Base-by-base conservation (phyloP, 176 grass and related monocot genomes). In the Zea luxurians region DNA sequence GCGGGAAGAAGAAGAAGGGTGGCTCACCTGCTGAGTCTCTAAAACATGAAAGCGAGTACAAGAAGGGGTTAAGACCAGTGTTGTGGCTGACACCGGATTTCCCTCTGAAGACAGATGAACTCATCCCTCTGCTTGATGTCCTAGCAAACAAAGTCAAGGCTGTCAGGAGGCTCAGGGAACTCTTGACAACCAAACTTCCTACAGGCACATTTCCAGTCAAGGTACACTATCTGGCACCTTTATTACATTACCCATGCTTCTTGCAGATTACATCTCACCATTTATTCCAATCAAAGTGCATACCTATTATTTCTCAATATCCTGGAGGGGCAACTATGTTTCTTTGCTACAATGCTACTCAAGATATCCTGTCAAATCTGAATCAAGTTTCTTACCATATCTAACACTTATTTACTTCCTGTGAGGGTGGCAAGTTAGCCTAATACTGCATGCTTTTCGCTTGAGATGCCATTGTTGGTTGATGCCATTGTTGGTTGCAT, bases 81-180 rank as follows among this genome's bases (percentile, higher is more conserved):
- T 83, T 99, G 70, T 99, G 92, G 92, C 41, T 99, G 73, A 99
- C 96, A 54, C 89, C 87, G 5, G 92, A 95, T 76, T 99, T 94
- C 77, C 92, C 96, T 87, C 66, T 99, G 40, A 99, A 99, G 83
- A 90, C 87, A 12, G 96, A 99, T 77, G 96, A 99, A 54, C 86
- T 99, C 37, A 85, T 99, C 74, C 96, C 92, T 64, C 71, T 99
- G 58, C 89, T 99, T 8, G 96, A 99, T 91, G 92, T 99, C 62
- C 36, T 99, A 72, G 96, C 96, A n/a, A 94, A 90, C 77, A 99
- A 99, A 91, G 96, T 99, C 27, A 99, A 99, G 78, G 96, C 92
- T 54, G 78, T 99, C 11, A 90, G 92, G 82, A 99, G 96, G 83
- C 88, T 99, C 47, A 92, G 92, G 81, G 96, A 99, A 64, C 84